Conservation (phyloP, 2,329 filamentous ascomycete species). For the Aspergillus ibericus region DNA sequence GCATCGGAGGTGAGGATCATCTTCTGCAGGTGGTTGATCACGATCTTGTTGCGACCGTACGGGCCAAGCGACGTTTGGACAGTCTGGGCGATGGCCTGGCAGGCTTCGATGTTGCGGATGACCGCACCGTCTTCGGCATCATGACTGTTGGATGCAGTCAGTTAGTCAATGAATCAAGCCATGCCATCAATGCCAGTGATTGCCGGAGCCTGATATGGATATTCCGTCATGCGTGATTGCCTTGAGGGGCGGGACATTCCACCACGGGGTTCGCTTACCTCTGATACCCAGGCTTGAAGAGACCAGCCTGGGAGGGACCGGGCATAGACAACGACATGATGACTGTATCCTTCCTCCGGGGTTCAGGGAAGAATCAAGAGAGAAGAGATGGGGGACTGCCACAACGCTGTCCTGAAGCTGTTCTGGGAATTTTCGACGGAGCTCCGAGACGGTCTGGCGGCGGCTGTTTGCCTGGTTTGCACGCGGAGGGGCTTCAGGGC, state of each 20-base stretch:
- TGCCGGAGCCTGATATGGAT: background rate
- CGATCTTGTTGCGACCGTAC: constrained; percentile 98
- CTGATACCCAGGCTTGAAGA: constrained; percentile 96
- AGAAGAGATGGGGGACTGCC: constrained; percentile 9
- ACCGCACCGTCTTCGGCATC: constrained; percentile 99
- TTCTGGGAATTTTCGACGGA: constrained; percentile 41
- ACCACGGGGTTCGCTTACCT: constrained; percentile 62
- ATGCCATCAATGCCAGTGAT: background rate
- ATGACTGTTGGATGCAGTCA: constrained; percentile 64
- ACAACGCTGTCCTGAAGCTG: constrained; percentile 25
- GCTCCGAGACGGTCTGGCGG: constrained; percentile 30
- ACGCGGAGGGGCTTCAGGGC: constrained; percentile 32
- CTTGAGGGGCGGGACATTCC: constrained; percentile 13
- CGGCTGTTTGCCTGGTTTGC: constrained; percentile 43
- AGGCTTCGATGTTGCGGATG: constrained; percentile 97
- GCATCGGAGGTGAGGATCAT: constrained; percentile 99
- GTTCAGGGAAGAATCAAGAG: constrained; percentile 11
- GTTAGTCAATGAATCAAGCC: constrained; percentile 11
- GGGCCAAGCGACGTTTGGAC: constrained; percentile 96
- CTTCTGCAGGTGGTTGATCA: constrained; percentile 99
- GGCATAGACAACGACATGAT: constrained; percentile 96
- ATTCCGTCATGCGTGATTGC: background rate
- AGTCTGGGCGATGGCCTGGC: constrained; percentile 89
- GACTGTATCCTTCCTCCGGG: constrained; percentile 24
- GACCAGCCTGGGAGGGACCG: constrained; percentile 83